Evolutionary conservation across 805 yeast genomes (phyloP).

Genomic region (Candida ulmi): DNA sequence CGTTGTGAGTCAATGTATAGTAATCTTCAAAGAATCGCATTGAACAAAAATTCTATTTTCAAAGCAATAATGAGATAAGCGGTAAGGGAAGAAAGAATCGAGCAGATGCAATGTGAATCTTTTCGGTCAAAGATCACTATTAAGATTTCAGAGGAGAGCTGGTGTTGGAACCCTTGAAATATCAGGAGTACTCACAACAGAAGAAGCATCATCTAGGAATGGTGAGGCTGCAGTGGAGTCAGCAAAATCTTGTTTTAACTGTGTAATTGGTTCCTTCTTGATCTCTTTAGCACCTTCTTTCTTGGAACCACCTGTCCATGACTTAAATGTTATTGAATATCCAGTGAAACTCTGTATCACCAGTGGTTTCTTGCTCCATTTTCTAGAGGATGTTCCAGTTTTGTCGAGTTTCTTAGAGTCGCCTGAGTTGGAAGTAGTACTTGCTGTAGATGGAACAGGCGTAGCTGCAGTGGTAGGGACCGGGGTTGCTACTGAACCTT

Average conservation of each 20-base stretch:
- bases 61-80: no score
- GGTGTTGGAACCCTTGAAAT: constrained; percentile 16
- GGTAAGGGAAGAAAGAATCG: no score
- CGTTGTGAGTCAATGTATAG: no score
- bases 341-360: constrained; percentile 42
- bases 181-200: constrained; percentile 18
- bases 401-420: constrained; percentile 29
- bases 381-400: constrained; percentile 36
- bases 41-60: no score
- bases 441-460: neutral
- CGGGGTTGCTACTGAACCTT: constrained; percentile 6
- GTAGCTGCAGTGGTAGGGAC: neutral
- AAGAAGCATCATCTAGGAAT: constrained; percentile 12
- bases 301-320: constrained; percentile 33
- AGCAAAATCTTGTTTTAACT: constrained; percentile 7
- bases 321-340: constrained; percentile 26
- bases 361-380: constrained; percentile 37
- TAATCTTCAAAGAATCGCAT: no score
- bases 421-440: neutral
- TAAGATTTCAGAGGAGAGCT: no score
- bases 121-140: no score
- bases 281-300: neutral
- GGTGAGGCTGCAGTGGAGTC: constrained; percentile 21
- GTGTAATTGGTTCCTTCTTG: constrained; percentile 4
- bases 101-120: no score